Percentiles rank a stretch among this genome's conserved stretches.
phyloP scores from a whole-genome alignment of 371 early-diverging fungal species.

The Mortierella sp. region DNA sequence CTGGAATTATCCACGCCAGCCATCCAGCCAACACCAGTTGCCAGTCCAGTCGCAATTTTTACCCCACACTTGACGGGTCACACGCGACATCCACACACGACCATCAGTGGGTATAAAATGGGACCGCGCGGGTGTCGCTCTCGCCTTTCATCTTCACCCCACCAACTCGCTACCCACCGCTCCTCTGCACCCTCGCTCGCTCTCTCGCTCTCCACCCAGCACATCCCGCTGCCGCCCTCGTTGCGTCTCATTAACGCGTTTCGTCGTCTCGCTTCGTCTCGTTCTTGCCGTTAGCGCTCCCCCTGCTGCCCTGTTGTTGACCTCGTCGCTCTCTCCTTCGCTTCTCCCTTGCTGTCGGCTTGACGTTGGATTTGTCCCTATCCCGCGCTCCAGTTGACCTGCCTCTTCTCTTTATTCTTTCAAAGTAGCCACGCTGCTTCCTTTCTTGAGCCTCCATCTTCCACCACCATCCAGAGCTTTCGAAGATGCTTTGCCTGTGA shows the following conservation, averaged over 20 bases:
- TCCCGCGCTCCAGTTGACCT: background rate
- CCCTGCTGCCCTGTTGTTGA: background rate
- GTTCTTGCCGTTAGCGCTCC: background rate
- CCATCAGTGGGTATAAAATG: background rate
- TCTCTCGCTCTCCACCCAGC: background rate
- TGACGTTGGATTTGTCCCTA: too few species aligned
- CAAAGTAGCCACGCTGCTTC: constrained; percentile 31
- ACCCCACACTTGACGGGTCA: background rate
- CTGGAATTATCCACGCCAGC: too few species aligned
- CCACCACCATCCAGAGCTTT: constrained; percentile 42
- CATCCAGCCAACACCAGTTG: background rate
- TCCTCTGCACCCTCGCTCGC: too few species aligned
- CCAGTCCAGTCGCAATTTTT: background rate
- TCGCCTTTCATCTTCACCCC: too few species aligned
- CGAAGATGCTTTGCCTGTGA: constrained; percentile 52
- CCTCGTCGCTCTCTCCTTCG: too few species aligned
- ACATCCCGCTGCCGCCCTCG: background rate
- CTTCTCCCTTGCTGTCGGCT: too few species aligned
- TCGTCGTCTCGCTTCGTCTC: background rate
- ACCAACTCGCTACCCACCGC: too few species aligned
- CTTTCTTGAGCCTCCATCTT: constrained; percentile 10
- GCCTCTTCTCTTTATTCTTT: constrained; percentile 1
- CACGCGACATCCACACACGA: constrained; percentile 4
- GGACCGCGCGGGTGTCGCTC: too few species aligned
- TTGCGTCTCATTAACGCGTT: too few species aligned